Conservation (phyloP, 2,329 filamentous ascomycete species). For the Fusarium udum region DNA sequence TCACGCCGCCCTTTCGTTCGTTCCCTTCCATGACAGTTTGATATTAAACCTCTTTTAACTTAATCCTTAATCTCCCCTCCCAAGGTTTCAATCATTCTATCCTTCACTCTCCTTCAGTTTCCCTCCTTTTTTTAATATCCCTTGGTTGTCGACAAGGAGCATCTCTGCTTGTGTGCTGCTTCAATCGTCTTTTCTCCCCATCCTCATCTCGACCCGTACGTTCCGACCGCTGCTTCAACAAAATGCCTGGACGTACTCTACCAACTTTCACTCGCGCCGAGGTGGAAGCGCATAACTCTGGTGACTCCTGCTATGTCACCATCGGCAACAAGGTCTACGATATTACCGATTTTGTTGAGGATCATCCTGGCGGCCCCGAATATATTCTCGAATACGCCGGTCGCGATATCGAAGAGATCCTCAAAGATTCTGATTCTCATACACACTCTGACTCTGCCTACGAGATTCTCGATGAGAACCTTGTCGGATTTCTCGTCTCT, state of each 20-base stretch:
- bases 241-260: slow-evolving; percentile 82
- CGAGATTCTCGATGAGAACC: slow-evolving; percentile 87
- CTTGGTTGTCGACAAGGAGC: slow-evolving; percentile 16
- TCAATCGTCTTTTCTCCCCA: slow-evolving; percentile 7
- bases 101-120: slow-evolving; percentile 11
- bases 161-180: slow-evolving; percentile 15
- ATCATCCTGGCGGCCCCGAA: slow-evolving; percentile 90
- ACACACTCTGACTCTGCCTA: slow-evolving; percentile 92
- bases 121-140: neutral
- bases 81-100: slow-evolving; percentile 1
- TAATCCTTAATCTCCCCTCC: slow-evolving; percentile 12
- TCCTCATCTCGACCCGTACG: slow-evolving; percentile 4
- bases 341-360: slow-evolving; percentile 87
- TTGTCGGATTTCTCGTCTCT: slow-evolving; percentile 81
- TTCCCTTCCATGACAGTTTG: slow-evolving; percentile 2
- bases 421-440: slow-evolving; percentile 86
- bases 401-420: slow-evolving; percentile 82
- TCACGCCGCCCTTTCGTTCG: slow-evolving; percentile 30
- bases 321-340: slow-evolving; percentile 93
- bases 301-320: slow-evolving; percentile 91
- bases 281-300: slow-evolving; percentile 80
- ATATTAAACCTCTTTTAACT: slow-evolving; percentile 23
- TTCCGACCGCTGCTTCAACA: slow-evolving; percentile 31
- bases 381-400: slow-evolving; percentile 90
- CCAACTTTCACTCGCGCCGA: slow-evolving; percentile 85